A percentile compares a stretch with the other conserved stretches of the same genome.
These are phyloP conservation scores for Trebouxia sp. DNA, from an alignment of 139 green algal species.

Conservation along the genomic window DNA sequence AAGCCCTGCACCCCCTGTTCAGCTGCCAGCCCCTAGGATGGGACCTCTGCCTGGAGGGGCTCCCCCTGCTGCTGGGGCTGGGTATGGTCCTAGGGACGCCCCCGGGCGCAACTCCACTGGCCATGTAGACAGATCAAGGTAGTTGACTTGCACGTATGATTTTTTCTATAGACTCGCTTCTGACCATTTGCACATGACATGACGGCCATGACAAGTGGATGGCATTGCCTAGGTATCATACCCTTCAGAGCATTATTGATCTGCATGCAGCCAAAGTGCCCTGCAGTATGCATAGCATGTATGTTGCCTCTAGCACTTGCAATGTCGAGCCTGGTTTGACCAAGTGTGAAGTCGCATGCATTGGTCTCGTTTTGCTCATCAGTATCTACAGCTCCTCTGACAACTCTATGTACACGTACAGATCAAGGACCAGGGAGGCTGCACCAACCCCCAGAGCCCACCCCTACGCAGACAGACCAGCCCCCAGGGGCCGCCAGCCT, in stretches of 20 bases:
- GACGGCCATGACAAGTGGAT: too few species aligned
- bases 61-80: not conserved
- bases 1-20: not conserved
- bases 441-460: not conserved
- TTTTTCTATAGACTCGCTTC: not conserved
- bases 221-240: too few species aligned
- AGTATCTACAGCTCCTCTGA: not conserved
- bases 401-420: not conserved
- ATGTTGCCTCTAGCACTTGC: too few species aligned
- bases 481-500: not conserved
- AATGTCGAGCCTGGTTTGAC: too few species aligned
- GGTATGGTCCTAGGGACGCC: not conserved
- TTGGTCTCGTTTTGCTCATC: not conserved
- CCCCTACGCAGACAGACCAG: constrained; percentile 1
- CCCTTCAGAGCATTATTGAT: too few species aligned
- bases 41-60: not conserved
- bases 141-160: not conserved
- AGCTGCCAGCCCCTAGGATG: not conserved
- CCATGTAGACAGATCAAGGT: not conserved
- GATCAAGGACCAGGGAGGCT: not conserved
- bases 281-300: too few species aligned
- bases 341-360: too few species aligned
- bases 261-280: too few species aligned
- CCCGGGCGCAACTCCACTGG: not conserved
- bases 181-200: too few species aligned